phyloP scores from a whole-genome alignment of 2,329 filamentous ascomycete species.

The Nemania sp. region DNA sequence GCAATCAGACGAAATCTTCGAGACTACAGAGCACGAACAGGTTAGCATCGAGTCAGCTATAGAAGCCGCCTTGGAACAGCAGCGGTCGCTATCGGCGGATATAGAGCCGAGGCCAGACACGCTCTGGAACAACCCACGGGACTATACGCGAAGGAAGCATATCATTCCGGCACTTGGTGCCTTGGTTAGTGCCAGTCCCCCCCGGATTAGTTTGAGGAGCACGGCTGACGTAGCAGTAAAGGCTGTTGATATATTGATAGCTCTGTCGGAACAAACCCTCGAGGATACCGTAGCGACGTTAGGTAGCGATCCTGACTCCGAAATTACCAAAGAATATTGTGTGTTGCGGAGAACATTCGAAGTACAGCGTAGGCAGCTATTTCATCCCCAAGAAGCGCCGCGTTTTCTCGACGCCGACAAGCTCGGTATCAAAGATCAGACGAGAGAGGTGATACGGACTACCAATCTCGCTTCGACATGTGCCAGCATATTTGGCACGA shows the following conservation, averaged over 20 bases:
- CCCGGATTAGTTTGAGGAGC: conserved; percentile 7
- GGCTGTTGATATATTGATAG: conserved; percentile 51
- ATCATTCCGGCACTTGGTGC: conserved; percentile 51
- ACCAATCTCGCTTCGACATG: conserved; percentile 51
- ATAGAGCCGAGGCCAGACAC: conserved; percentile 45
- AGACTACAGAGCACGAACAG: conserved; percentile 42
- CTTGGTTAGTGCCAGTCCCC: conserved; percentile 44
- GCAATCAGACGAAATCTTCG: conserved; percentile 32
- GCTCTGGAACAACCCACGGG: conserved; percentile 50
- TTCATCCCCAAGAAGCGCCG: conserved; percentile 36
- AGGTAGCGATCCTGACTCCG: conserved; percentile 47
- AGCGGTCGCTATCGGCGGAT: conserved; percentile 40
- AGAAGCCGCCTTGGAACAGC: conserved; percentile 38
- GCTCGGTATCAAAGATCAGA: conserved; percentile 46
- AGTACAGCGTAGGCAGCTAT: conserved; percentile 47
- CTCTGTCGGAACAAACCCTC: conserved; percentile 51
- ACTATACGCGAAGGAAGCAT: conserved; percentile 52
- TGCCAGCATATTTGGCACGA: conserved; percentile 51
- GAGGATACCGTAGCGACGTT: conserved; percentile 52
- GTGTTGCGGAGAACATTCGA: conserved; percentile 48
- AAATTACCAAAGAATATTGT: conserved; percentile 49
- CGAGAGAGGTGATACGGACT: conserved; percentile 49
- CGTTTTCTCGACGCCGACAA: conserved; percentile 46
- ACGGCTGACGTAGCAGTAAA: conserved; percentile 40
- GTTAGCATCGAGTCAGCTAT: conserved; percentile 38